Percentiles rank a stretch among this genome's conserved stretches.
Evolutionary conservation across 2,329 filamentous ascomycete genomes (phyloP).

Genomic region (Pyrenochaeta sp.): DNA sequence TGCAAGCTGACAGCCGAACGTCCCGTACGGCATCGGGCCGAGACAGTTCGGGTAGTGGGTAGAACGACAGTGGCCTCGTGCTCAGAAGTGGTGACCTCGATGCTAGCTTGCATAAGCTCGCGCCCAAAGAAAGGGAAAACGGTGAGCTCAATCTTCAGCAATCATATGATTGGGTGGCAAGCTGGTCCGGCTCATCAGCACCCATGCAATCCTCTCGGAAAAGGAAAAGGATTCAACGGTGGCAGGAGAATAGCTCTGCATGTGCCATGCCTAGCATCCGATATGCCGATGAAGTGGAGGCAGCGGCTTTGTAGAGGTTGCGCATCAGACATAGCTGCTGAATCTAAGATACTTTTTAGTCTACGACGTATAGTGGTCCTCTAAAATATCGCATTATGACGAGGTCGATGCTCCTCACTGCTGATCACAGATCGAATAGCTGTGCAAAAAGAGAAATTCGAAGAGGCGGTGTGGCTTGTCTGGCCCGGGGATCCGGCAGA

Average conservation of each 20-base stretch:
- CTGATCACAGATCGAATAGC: conserved; percentile 2
- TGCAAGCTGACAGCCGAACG: conserved; percentile 2
- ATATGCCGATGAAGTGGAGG: too few species aligned
- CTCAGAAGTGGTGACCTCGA: background rate
- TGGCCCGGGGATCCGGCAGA: conserved; percentile 29
- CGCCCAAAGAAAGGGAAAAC: conserved; percentile 15
- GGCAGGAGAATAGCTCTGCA: background rate
- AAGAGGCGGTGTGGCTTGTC: conserved; percentile 33
- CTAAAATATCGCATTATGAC: background rate
- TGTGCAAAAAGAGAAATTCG: background rate
- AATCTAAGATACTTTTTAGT: too few species aligned
- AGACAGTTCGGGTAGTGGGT: background rate
- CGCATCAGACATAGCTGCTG: too few species aligned
- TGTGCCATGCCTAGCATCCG: background rate
- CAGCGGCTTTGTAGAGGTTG: too few species aligned
- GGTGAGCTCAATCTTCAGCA: conserved; percentile 7
- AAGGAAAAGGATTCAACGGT: background rate
- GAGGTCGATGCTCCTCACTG: background rate
- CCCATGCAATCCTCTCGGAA: background rate
- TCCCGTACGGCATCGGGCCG: background rate
- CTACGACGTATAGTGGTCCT: too few species aligned
- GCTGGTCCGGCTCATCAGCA: background rate
- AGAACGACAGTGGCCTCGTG: background rate
- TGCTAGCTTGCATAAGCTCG: conserved; percentile 9
- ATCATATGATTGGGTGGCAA: conserved; percentile 10